phyloP scores from a whole-genome alignment of 257 asterid species.

The Nicotiana sylvestris region DNA sequence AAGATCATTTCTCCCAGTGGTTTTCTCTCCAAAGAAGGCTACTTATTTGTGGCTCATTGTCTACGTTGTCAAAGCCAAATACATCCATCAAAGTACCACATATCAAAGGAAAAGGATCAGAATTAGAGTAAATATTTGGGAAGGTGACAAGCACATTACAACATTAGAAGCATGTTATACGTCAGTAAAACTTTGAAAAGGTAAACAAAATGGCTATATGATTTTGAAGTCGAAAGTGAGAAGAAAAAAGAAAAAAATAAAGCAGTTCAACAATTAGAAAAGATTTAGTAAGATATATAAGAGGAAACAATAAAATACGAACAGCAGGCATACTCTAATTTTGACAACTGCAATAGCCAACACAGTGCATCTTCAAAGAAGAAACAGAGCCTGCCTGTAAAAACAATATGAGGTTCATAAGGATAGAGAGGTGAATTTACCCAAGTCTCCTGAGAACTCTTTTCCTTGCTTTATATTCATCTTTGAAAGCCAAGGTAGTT shows the following conservation, averaged over 20 bases:
- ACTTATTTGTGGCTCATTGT: background rate
- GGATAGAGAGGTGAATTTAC: slow-evolving; percentile 30
- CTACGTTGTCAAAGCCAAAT: background rate
- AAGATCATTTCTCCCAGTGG: background rate
- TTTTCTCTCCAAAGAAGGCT: background rate
- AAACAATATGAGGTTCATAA: background rate
- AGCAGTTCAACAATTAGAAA: background rate
- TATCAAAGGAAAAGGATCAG: slow-evolving; percentile 4
- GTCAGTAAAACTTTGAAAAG: background rate
- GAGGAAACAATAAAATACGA: background rate
- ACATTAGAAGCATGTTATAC: background rate
- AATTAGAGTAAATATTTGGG: background rate
- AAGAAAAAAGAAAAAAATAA: background rate
- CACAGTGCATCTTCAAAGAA: background rate
- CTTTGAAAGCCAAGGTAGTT: slow-evolving; percentile 86
- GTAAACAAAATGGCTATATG: background rate
- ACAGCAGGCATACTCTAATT: background rate
- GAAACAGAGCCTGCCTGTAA: slow-evolving; percentile 1
- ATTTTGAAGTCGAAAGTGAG: background rate
- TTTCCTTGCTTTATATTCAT: slow-evolving; percentile 93
- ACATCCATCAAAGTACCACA: background rate
- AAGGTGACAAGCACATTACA: background rate
- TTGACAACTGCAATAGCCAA: background rate
- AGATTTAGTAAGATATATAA: background rate
- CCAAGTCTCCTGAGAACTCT: slow-evolving; percentile 87